A percentile compares a stretch with the other conserved stretches of the same genome.
phyloP scores from a whole-genome alignment of 2,329 filamentous ascomycete genomes.

The Trichoderma citrinoviride region DNA sequence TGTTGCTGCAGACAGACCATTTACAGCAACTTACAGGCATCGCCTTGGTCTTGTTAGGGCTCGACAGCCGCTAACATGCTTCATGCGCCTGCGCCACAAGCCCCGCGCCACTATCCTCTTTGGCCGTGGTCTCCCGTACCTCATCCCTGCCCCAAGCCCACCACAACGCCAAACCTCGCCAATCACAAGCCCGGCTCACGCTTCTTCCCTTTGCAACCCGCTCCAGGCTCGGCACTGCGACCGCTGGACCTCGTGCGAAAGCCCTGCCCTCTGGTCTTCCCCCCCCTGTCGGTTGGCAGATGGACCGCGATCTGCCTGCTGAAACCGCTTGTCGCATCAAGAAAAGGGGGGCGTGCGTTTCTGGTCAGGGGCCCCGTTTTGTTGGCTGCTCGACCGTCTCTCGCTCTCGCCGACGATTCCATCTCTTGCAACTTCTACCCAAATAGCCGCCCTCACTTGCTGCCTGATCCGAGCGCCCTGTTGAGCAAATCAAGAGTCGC shows the following conservation, averaged over 20 bases:
- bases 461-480: constrained; percentile 14
- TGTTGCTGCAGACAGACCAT: not conserved
- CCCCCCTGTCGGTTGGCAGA: not conserved
- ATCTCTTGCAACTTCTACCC: not conserved
- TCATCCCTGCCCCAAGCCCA: not conserved
- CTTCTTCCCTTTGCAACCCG: not conserved
- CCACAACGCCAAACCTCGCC: not conserved
- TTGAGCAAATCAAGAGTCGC: not conserved
- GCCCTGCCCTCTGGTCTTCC: not conserved
- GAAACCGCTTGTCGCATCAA: constrained; percentile 17
- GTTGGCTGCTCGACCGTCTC: constrained; percentile 3
- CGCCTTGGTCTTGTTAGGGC: not conserved
- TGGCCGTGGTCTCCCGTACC: not conserved
- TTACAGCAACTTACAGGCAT: too few species aligned
- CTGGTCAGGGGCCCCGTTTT: constrained; percentile 19
- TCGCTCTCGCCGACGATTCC: constrained; percentile 18
- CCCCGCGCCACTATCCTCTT: constrained; percentile 3
- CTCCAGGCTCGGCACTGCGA: constrained; percentile 1
- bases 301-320: constrained; percentile 14
- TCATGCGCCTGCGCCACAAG: not conserved
- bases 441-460: not conserved
- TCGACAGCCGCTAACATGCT: not conserved
- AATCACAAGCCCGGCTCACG: not conserved
- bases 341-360: constrained; percentile 14
- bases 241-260: not conserved